Conservation (phyloP, 164 flowering plant genomes). For the Sedum album region DNA sequence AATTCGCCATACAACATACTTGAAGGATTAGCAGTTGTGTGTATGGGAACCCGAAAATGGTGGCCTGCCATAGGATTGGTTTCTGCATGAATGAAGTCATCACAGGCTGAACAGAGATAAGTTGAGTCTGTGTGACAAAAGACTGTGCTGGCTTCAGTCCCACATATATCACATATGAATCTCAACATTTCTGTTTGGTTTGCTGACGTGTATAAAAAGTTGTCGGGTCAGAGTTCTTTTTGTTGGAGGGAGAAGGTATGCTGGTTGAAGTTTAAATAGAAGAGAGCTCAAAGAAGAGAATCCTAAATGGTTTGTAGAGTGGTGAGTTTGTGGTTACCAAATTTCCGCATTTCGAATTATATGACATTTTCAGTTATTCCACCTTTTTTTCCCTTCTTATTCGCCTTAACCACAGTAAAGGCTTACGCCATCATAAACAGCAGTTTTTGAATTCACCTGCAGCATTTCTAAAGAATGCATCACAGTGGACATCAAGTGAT, state of each 20-base stretch:
- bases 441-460: not conserved
- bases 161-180: not conserved
- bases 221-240: not conserved
- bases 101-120: slow-evolving; percentile 1
- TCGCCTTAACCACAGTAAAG: too few relatives aligned
- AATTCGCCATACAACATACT: not conserved
- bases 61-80: slow-evolving; percentile 6
- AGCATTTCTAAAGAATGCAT: not conserved
- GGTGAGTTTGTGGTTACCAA: not conserved
- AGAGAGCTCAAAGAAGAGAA: not conserved
- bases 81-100: slow-evolving; percentile 6
- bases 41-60: slow-evolving; percentile 3
- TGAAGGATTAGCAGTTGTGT: not conserved
- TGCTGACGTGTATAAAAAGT: not conserved
- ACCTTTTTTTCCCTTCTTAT: too few relatives aligned
- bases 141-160: slow-evolving; percentile 3
- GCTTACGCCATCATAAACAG: too few relatives aligned
- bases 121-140: slow-evolving; percentile 4
- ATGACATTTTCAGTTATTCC: not conserved
- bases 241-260: not conserved
- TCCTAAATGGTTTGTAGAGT: not conserved
- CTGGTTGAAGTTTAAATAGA: slow-evolving; percentile 1
- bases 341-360: not conserved
- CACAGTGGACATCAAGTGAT: not conserved
- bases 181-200: not conserved